Conservation (phyloP, 1,284 basidiomycete genomes). For the Volvariella surrecta region DNA sequence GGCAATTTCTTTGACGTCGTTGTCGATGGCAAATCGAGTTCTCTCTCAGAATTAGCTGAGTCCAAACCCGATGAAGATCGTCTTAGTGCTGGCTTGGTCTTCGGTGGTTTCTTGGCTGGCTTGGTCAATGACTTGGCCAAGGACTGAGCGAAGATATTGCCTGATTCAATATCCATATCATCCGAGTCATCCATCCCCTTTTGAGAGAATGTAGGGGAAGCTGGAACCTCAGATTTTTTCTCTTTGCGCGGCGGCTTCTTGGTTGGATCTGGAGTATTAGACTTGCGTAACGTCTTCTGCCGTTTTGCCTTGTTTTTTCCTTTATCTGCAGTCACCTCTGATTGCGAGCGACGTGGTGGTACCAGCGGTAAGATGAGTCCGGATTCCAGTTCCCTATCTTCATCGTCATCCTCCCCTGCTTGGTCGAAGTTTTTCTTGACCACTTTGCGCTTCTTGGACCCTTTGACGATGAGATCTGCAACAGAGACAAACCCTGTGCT, state of each 20-base stretch:
- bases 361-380: conserved; percentile 19
- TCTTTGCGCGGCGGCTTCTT: conserved; percentile 14
- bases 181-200: conserved; percentile 44
- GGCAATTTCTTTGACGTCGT: too few species aligned
- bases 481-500: conserved; percentile 57
- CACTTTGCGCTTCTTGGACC: conserved; percentile 35
- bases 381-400: conserved; percentile 55
- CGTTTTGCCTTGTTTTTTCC: conserved; percentile 13
- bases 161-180: conserved; percentile 42
- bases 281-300: conserved; percentile 25
- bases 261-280: conserved; percentile 23
- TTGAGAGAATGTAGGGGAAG: conserved; percentile 27
- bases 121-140: background rate
- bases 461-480: conserved; percentile 47
- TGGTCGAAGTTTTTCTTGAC: conserved; percentile 26
- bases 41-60: too few species aligned
- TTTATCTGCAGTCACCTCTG: conserved; percentile 25
- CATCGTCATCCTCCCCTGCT: conserved; percentile 43
- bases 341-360: conserved; percentile 39
- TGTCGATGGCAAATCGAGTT: too few species aligned
- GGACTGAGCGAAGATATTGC: conserved; percentile 14
- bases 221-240: conserved; percentile 19
- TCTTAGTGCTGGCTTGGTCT: background rate
- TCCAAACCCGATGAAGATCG: background rate
- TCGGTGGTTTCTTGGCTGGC: conserved; percentile 4